Conservation (phyloP, 306 rosid species). For the Geum urbanum region DNA sequence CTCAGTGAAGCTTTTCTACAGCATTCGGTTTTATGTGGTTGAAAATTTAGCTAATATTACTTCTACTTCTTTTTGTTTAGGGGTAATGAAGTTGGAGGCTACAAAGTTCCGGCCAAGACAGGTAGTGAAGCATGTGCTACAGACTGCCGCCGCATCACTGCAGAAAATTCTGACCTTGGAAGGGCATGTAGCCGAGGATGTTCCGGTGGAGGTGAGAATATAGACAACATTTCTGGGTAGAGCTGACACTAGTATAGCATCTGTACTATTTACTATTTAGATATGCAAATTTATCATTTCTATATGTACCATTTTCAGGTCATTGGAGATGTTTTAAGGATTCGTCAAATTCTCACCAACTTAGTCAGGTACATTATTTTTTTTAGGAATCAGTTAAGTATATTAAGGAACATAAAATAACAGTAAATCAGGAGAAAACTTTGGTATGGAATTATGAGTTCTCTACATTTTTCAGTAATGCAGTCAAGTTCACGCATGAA, state of each 20-base stretch:
- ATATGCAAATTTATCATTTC: background rate
- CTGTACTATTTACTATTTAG: background rate
- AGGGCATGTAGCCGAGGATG: constrained; percentile 84
- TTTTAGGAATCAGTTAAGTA: background rate
- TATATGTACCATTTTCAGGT: constrained; percentile 45
- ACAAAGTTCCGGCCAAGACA: constrained; percentile 84
- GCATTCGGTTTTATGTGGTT: background rate
- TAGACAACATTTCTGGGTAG: background rate
- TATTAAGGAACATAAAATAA: background rate
- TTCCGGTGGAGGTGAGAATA: constrained; percentile 75
- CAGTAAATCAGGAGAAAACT: background rate
- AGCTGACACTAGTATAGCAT: background rate
- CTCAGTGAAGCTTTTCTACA: background rate
- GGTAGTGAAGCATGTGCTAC: constrained; percentile 89
- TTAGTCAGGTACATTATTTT: constrained; percentile 55
- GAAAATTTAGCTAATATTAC: background rate
- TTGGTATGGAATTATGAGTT: background rate
- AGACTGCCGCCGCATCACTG: constrained; percentile 93
- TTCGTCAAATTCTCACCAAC: constrained; percentile 90
- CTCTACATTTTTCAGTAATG: constrained; percentile 59
- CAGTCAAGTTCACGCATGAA: constrained; percentile 90
- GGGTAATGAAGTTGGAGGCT: constrained; percentile 93
- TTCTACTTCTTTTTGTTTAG: constrained; percentile 28
- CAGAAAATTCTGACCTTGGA: constrained; percentile 77
- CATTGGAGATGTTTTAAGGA: constrained; percentile 84